Evolutionary conservation across 2,329 filamentous ascomycete species (phyloP).

Genomic region (Huntiella abstrusa): DNA sequence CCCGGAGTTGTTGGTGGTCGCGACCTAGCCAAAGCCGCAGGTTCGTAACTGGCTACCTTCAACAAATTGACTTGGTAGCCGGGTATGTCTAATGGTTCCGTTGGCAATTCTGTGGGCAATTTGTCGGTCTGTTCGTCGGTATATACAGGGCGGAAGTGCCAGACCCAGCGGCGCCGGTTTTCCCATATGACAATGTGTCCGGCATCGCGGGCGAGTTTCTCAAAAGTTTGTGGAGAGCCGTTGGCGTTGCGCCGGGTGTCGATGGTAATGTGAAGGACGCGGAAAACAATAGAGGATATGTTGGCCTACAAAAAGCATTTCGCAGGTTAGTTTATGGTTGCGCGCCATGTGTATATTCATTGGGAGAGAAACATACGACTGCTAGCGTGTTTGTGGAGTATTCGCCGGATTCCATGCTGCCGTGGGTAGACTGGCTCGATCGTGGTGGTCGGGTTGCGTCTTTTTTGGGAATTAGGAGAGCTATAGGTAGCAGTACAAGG

Average conservation of each 20-base stretch:
- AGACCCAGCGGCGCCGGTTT: constrained; percentile 28
- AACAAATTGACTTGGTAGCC: too few relatives aligned
- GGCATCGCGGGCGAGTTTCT: constrained; percentile 29
- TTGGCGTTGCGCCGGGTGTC: constrained; percentile 26
- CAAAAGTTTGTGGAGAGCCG: constrained; percentile 29
- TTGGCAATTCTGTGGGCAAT: background rate
- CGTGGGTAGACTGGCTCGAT: background rate
- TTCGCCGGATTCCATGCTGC: constrained; percentile 44
- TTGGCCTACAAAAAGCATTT: constrained; percentile 27
- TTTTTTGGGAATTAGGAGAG: too few relatives aligned
- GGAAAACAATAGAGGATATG: constrained; percentile 34
- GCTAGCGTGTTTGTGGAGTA: constrained; percentile 43
- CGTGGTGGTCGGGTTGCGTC: too few relatives aligned
- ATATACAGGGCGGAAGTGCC: constrained; percentile 31
- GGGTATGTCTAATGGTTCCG: too few relatives aligned
- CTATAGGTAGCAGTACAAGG: too few relatives aligned
- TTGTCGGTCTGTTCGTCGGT: constrained; percentile 20
- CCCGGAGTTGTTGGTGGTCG: constrained; percentile 1
- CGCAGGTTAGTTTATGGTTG: background rate
- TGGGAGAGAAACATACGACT: constrained; percentile 26
- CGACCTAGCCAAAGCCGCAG: constrained; percentile 4
- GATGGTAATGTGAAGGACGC: constrained; percentile 31
- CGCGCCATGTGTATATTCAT: background rate
- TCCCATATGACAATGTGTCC: constrained; percentile 37
- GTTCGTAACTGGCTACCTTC: constrained; percentile 6